Conservation (phyloP, 768 basidiomycete genomes). For the Xerocomellus amylosporus region DNA sequence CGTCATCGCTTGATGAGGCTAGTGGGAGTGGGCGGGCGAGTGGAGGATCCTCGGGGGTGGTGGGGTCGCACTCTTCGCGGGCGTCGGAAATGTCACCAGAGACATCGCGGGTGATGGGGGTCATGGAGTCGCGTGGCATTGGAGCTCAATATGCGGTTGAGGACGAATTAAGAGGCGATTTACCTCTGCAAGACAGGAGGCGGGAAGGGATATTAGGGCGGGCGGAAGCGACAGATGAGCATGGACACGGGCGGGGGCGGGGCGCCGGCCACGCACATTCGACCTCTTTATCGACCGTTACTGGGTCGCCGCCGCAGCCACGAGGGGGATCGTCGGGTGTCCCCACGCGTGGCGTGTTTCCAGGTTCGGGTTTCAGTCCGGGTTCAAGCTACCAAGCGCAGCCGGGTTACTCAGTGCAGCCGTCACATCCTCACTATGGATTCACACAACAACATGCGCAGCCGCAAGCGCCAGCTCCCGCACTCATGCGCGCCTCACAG, state of each 20-base stretch:
- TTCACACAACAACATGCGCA: conserved; percentile 13
- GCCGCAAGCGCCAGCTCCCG: background rate
- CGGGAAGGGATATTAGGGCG: background rate
- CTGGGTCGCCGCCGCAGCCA: conserved; percentile 14
- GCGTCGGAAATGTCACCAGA: background rate
- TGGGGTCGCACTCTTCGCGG: conserved; percentile 12
- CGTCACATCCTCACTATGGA: background rate
- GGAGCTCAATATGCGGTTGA: background rate
- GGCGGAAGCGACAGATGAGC: background rate
- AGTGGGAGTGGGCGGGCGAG: conserved; percentile 10
- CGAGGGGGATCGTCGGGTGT: background rate
- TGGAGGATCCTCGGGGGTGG: conserved; percentile 15
- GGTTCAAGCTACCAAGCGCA: conserved; percentile 1
- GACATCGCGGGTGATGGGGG: background rate
- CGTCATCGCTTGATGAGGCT: conserved; percentile 20
- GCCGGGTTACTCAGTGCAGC: background rate
- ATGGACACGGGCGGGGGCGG: background rate
- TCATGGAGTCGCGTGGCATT: background rate
- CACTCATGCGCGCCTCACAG: conserved; percentile 2
- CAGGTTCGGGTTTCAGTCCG: background rate
- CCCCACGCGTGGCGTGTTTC: background rate
- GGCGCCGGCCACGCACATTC: conserved; percentile 18
- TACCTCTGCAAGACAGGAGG: conserved; percentile 2
- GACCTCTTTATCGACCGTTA: conserved; percentile 26
- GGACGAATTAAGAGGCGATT: background rate